These are phyloP conservation scores for Heterobasidion irregulare DNA, from an alignment of 1,284 basidiomycete species.

Conservation along the genomic window DNA sequence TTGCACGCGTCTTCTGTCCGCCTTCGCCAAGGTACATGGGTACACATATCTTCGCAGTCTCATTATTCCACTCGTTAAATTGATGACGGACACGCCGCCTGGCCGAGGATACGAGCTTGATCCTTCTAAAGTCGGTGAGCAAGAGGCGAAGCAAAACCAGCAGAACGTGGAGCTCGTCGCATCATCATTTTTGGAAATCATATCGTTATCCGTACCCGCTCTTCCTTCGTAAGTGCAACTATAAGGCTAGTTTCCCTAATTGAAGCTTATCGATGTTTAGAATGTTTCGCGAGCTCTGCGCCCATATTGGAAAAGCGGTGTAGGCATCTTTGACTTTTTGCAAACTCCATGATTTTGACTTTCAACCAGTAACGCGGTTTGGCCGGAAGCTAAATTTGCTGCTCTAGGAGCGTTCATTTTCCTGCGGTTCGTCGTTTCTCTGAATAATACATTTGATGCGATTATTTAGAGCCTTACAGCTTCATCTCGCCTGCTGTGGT, in stretches of 20 bases:
- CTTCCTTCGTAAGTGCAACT: slow-evolving; percentile 63
- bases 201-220: slow-evolving; percentile 61
- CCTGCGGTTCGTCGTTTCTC: slow-evolving; percentile 44
- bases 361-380: slow-evolving; percentile 44
- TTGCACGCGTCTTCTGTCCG: slow-evolving; percentile 76
- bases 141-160: slow-evolving; percentile 64
- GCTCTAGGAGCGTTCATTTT: slow-evolving; percentile 91
- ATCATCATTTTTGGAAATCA: slow-evolving; percentile 68
- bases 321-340: slow-evolving; percentile 32
- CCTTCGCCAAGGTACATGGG: slow-evolving; percentile 80
- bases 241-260: not conserved
- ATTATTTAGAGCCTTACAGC: slow-evolving; percentile 23
- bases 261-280: slow-evolving; percentile 26
- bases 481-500: slow-evolving; percentile 85
- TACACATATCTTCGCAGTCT: slow-evolving; percentile 82
- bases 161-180: slow-evolving; percentile 71
- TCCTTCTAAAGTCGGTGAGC: slow-evolving; percentile 50
- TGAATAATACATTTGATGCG: not conserved
- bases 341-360: not conserved
- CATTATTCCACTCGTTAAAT: slow-evolving; percentile 68
- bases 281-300: slow-evolving; percentile 83
- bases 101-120: slow-evolving; percentile 79
- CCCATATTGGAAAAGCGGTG: slow-evolving; percentile 78
- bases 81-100: slow-evolving; percentile 63
- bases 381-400: slow-evolving; percentile 80